Percentiles rank a stretch among this genome's conserved stretches.
These are phyloP conservation scores for Euryodendron excelsum DNA, from an alignment of 148 eudicot species.

Conservation along the genomic window DNA sequence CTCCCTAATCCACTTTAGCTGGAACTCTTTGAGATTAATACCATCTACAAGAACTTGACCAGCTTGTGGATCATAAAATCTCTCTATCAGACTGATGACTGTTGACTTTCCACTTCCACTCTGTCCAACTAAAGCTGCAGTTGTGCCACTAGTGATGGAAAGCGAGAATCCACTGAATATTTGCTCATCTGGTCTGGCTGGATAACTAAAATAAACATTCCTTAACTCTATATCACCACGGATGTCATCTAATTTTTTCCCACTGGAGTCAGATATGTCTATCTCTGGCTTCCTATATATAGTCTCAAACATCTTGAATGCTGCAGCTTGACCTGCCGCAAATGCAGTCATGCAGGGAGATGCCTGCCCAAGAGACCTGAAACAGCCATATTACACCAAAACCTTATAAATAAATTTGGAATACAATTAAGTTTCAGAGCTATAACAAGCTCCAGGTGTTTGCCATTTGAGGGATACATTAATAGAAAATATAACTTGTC, in stretches of 20 bases:
- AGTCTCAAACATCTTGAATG: slow-evolving; percentile 71
- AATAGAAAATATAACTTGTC: too few species aligned
- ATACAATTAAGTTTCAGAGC: not conserved
- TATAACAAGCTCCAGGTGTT: not conserved
- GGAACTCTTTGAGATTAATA: slow-evolving; percentile 51
- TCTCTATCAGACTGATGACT: slow-evolving; percentile 61
- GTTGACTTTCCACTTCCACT: slow-evolving; percentile 83
- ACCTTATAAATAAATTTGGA: not conserved
- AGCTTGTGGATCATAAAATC: slow-evolving; percentile 67
- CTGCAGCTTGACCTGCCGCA: slow-evolving; percentile 70
- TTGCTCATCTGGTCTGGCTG: slow-evolving; percentile 57
- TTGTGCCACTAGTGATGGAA: slow-evolving; percentile 52
- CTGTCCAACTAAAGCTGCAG: slow-evolving; percentile 71
- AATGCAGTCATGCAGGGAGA: slow-evolving; percentile 58
- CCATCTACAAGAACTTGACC: slow-evolving; percentile 78
- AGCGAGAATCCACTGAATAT: slow-evolving; percentile 58
- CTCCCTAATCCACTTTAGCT: slow-evolving; percentile 59
- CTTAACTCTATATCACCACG: slow-evolving; percentile 58
- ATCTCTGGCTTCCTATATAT: slow-evolving; percentile 59
- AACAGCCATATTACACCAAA: not conserved
- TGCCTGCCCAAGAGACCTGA: slow-evolving; percentile 60
- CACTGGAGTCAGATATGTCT: slow-evolving; percentile 53
- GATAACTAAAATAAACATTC: slow-evolving; percentile 59
- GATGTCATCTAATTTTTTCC: slow-evolving; percentile 55
- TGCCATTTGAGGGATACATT: too few species aligned